Conservation (phyloP, 176 grass and related monocot genomes). For the Phyllostachys edulis region DNA sequence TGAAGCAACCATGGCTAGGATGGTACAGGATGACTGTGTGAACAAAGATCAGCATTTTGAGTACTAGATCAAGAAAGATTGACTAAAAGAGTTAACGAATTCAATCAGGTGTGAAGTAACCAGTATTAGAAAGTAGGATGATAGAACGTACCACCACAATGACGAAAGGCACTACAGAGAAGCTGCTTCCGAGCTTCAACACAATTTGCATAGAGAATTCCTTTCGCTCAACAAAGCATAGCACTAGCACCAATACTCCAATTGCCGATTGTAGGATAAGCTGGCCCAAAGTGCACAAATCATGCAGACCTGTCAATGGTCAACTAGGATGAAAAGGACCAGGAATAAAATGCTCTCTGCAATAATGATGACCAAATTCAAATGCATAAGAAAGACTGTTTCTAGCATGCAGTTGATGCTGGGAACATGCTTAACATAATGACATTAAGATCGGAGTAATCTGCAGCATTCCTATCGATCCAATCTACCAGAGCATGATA, state of each 20-base stretch:
- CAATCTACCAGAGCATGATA: conserved; percentile 31
- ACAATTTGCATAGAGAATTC: conserved; percentile 70
- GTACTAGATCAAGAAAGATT: conserved; percentile 17
- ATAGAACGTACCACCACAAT: conserved; percentile 78
- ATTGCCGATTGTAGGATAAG: conserved; percentile 88
- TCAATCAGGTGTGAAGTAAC: neutral
- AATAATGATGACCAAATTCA: conserved; percentile 21
- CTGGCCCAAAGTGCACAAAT: conserved; percentile 85
- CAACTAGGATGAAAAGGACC: conserved; percentile 99
- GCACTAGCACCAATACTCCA: conserved; percentile 88
- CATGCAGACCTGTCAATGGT: conserved; percentile 95
- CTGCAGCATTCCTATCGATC: conserved; percentile 4
- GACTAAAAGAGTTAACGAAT: conserved; percentile 10
- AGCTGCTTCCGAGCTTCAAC: conserved; percentile 97
- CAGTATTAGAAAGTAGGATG: conserved; percentile 16
- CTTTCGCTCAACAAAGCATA: conserved; percentile 85
- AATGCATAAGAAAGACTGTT: conserved; percentile 12
- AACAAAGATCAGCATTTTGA: conserved; percentile 24
- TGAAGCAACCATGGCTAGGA: conserved; percentile 84
- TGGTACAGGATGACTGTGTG: conserved; percentile 69
- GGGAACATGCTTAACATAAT: conserved; percentile 5
- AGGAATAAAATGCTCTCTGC: conserved; percentile 71
- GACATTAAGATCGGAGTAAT: neutral
- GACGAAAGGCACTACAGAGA: conserved; percentile 86
- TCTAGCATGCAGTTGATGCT: conserved; percentile 1